Percentiles rank a stretch among this genome's conserved stretches.
Evolutionary conservation across 345 rosid species (phyloP).

Genomic region (Tarenaya hassleriana): DNA sequence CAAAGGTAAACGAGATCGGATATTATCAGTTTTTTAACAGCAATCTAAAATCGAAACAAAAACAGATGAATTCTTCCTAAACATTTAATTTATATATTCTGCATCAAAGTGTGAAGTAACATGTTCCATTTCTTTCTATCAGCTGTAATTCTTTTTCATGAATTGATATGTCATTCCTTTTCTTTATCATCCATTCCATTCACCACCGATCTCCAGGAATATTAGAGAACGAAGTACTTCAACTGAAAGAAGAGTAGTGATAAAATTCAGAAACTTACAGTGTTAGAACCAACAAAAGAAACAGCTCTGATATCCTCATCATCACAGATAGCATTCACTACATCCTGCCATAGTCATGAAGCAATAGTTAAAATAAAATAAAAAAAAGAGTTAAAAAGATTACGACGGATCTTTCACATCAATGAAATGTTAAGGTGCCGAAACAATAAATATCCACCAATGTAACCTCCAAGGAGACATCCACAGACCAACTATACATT

Average conservation of each 20-base stretch:
- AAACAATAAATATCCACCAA: conserved; percentile 1
- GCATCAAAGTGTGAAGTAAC: too few species aligned
- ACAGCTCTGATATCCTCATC: conserved; percentile 70
- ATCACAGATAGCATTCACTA: conserved; percentile 94
- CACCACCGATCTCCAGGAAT: too few species aligned
- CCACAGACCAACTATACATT: background rate
- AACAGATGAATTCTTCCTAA: too few species aligned
- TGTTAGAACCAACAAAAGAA: conserved; percentile 94
- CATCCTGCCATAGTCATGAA: conserved; percentile 45
- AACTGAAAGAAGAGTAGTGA: conserved; percentile 1
- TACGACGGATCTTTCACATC: conserved; percentile 1
- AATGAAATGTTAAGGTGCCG: background rate
- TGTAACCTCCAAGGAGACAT: background rate
- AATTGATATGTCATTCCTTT: too few species aligned
- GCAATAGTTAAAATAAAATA: conserved; percentile 2
- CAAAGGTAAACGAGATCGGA: conserved; percentile 1
- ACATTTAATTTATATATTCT: too few species aligned
- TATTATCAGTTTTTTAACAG: too few species aligned
- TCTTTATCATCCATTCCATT: too few species aligned
- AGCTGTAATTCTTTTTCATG: too few species aligned
- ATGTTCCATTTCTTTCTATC: too few species aligned
- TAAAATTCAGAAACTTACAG: conserved; percentile 44
- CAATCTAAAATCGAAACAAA: too few species aligned
- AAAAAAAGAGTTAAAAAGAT: background rate
- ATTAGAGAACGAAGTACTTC: conserved; percentile 1